phyloP scores from a whole-genome alignment of 306 rosid species.

The Gynostemma pentaphyllum region DNA sequence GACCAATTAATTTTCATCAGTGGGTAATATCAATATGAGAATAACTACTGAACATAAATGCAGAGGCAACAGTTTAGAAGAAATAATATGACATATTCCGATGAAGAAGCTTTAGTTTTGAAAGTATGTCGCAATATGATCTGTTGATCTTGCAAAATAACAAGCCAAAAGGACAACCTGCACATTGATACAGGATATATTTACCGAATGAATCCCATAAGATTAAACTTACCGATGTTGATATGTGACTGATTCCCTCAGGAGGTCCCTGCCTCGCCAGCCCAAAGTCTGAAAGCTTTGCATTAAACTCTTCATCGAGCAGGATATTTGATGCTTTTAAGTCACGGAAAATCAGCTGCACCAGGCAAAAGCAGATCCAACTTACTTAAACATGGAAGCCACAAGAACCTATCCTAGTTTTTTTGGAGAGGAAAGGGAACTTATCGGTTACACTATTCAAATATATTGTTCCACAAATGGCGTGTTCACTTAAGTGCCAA shows the following conservation, averaged over 20 bases:
- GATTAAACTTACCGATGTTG: constrained; percentile 63
- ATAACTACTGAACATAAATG: not conserved
- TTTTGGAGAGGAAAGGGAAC: too few relatives aligned
- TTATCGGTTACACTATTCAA: not conserved
- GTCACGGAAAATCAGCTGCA: constrained; percentile 95
- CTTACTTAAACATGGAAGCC: constrained; percentile 4
- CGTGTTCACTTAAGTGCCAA: not conserved
- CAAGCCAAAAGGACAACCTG: not conserved
- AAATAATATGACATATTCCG: not conserved
- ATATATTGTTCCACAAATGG: too few relatives aligned
- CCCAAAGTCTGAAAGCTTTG: constrained; percentile 98
- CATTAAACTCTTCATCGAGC: constrained; percentile 81
- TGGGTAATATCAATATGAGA: not conserved
- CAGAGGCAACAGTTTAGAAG: not conserved
- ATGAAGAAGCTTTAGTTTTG: not conserved
- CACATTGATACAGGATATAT: not conserved
- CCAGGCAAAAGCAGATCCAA: constrained; percentile 22
- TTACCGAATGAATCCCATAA: not conserved
- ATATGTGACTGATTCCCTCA: constrained; percentile 73
- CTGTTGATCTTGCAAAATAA: not conserved
- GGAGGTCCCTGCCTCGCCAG: constrained; percentile 97
- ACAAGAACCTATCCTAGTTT: not conserved
- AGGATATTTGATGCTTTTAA: constrained; percentile 81
- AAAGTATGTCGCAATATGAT: not conserved
- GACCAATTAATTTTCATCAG: not conserved